These are phyloP conservation scores for Aspergillus incahuasiensis DNA, from an alignment of 495 filamentous ascomycete genomes.

Conservation along the genomic window DNA sequence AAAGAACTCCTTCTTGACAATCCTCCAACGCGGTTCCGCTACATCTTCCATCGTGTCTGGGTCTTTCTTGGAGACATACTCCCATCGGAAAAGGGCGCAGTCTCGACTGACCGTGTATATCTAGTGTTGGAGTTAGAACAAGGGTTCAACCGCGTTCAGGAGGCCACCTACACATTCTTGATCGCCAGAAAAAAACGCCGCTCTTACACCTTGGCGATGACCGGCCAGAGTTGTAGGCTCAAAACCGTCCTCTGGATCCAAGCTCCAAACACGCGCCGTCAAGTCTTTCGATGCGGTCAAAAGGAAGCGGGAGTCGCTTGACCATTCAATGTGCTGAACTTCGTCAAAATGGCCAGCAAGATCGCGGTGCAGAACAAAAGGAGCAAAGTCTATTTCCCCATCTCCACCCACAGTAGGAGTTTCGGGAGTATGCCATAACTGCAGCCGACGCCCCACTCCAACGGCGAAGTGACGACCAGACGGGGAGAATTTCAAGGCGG, in stretches of 20 bases:
- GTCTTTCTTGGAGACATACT: conserved; percentile 51
- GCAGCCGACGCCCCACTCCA: conserved; percentile 74
- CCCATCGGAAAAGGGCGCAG: conserved; percentile 63
- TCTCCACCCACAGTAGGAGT: conserved; percentile 70
- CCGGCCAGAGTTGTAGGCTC: conserved; percentile 83
- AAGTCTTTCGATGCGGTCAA: conserved; percentile 86
- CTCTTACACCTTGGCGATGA: conserved; percentile 79
- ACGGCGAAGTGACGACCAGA: conserved; percentile 88
- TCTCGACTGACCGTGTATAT: conserved; percentile 69
- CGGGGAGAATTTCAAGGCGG: conserved; percentile 85
- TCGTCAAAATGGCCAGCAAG: conserved; percentile 85
- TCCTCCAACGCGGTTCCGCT: conserved; percentile 73
- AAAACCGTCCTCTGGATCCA: conserved; percentile 82
- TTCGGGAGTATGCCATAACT: conserved; percentile 93
- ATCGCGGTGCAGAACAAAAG: conserved; percentile 81
- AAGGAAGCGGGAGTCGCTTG: conserved; percentile 90
- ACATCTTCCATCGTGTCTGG: conserved; percentile 56
- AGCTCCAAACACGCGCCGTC: conserved; percentile 90
- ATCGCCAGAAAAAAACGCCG: conserved; percentile 87
- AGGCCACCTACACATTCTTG: conserved; percentile 62
- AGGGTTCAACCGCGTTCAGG: conserved; percentile 33
- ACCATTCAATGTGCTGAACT: conserved; percentile 86
- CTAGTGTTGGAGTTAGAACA: conserved; percentile 50
- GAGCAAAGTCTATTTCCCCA: conserved; percentile 90
- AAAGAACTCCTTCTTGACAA: conserved; percentile 83